phyloP scores from a whole-genome alignment of 257 asterid species.

The Scutellaria minor region DNA sequence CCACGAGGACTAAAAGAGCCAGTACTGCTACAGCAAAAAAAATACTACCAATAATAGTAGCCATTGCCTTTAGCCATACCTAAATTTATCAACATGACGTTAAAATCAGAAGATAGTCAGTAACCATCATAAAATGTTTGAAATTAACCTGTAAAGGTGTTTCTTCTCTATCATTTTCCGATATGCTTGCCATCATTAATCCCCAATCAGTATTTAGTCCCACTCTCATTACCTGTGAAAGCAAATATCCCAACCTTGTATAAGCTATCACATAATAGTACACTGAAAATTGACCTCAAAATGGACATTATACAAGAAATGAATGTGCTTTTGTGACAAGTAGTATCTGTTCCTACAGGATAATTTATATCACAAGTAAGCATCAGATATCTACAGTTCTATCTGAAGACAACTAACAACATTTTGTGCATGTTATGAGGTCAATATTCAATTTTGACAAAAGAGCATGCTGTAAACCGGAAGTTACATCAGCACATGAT shows the following conservation, averaged over 20 bases:
- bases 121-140: conserved; percentile 17
- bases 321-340: conserved; percentile 11
- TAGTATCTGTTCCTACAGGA: conserved; percentile 22
- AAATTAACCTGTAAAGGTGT: conserved; percentile 85
- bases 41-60: conserved; percentile 84
- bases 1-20: conserved; percentile 74
- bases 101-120: conserved; percentile 27
- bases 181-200: conserved; percentile 89
- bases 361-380: conserved; percentile 4
- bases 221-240: conserved; percentile 77
- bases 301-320: conserved; percentile 13
- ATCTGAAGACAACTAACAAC: conserved; percentile 24
- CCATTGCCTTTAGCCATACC: conserved; percentile 94
- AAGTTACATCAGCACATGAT: neutral
- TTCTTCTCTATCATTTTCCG: conserved; percentile 97
- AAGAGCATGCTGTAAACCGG: neutral
- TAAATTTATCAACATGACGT: conserved; percentile 39
- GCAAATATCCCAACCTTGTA: conserved; percentile 21
- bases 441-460: conserved; percentile 4
- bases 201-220: conserved; percentile 99
- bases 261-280: conserved; percentile 22
- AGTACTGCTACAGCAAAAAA: conserved; percentile 76
- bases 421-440: neutral
- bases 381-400: neutral
- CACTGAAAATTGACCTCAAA: conserved; percentile 10